phyloP scores from a whole-genome alignment of 495 filamentous ascomycete genomes.

The Trichoderma reesei region DNA sequence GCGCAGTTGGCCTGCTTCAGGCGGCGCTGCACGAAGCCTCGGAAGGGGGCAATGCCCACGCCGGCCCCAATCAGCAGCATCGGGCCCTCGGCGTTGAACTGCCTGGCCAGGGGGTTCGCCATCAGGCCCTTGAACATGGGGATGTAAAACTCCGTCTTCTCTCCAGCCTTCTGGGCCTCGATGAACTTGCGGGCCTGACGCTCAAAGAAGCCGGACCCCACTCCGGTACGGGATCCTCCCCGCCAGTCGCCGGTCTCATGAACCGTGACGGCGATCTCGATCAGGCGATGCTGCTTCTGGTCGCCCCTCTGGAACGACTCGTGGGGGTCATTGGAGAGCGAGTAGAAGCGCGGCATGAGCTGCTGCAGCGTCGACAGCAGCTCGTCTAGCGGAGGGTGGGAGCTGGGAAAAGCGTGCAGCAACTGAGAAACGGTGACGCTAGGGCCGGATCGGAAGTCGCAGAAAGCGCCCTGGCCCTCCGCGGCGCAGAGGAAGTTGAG shows the following conservation, averaged over 20 bases:
- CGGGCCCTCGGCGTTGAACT: slow-evolving; percentile 84
- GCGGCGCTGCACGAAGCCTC: slow-evolving; percentile 91
- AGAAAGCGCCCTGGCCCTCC: slow-evolving; percentile 90
- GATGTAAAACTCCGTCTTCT: slow-evolving; percentile 53
- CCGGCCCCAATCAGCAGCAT: slow-evolving; percentile 97
- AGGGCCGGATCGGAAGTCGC: slow-evolving; percentile 84
- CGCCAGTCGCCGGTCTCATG: slow-evolving; percentile 81
- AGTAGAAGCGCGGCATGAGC: slow-evolving; percentile 97
- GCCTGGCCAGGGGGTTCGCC: slow-evolving; percentile 85
- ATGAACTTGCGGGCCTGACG: slow-evolving; percentile 61
- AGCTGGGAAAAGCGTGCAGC: slow-evolving; percentile 83
- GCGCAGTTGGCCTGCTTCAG: slow-evolving; percentile 94
- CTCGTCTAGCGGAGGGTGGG: slow-evolving; percentile 72
- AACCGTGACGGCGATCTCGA: slow-evolving; percentile 91
- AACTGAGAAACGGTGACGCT: slow-evolving; percentile 78
- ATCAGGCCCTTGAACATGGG: slow-evolving; percentile 99
- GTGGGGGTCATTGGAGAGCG: slow-evolving; percentile 89
- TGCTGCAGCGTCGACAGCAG: slow-evolving; percentile 72
- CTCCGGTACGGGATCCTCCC: slow-evolving; percentile 53
- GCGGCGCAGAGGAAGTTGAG: slow-evolving; percentile 74
- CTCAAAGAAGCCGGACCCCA: slow-evolving; percentile 80
- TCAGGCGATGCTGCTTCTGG: slow-evolving; percentile 63
- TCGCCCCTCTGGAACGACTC: slow-evolving; percentile 61
- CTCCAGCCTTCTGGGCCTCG: slow-evolving; percentile 48
- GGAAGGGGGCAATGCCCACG: slow-evolving; percentile 93